Evolutionary conservation across 495 filamentous ascomycete genomes (phyloP).

Genomic region (Penicillium odoratum): DNA sequence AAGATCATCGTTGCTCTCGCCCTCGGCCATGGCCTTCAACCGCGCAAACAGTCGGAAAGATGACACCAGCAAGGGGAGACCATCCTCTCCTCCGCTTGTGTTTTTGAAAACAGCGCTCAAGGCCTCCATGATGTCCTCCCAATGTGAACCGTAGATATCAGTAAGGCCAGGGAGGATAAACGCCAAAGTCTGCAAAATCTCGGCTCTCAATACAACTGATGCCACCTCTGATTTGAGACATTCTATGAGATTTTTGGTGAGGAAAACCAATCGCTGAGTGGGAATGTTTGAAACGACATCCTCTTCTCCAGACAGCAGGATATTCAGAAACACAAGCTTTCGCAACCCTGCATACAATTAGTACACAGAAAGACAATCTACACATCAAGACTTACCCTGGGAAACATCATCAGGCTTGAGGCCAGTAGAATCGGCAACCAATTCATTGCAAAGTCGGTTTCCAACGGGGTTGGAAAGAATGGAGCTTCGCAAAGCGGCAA

Average conservation of each 20-base stretch:
- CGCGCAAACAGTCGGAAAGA: constrained; percentile 69
- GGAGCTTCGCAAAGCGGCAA: constrained; percentile 34
- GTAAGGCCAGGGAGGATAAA: constrained; percentile 68
- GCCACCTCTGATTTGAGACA: constrained; percentile 61
- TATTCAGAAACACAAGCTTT: constrained; percentile 59
- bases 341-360: constrained; percentile 44
- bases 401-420: constrained; percentile 41
- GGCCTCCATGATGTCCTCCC: constrained; percentile 65
- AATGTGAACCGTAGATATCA: constrained; percentile 82
- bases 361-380: neutral
- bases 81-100: constrained; percentile 42
- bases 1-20: constrained; percentile 81
- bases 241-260: constrained; percentile 72
- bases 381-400: constrained; percentile 37
- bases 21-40: constrained; percentile 53
- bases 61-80: constrained; percentile 62
- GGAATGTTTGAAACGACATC: constrained; percentile 58
- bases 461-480: constrained; percentile 40
- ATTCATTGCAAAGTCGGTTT: constrained; percentile 54
- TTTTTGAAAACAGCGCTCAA: constrained; percentile 56
- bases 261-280: constrained; percentile 78
- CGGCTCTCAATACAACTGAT: constrained; percentile 39
- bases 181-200: constrained; percentile 62
- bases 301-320: constrained; percentile 53
- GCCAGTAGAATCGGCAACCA: constrained; percentile 60